A percentile compares a stretch with the other conserved stretches of the same genome.
Conservation (phyloP, 768 basidiomycete genomes). For the Russula dissimulans region DNA sequence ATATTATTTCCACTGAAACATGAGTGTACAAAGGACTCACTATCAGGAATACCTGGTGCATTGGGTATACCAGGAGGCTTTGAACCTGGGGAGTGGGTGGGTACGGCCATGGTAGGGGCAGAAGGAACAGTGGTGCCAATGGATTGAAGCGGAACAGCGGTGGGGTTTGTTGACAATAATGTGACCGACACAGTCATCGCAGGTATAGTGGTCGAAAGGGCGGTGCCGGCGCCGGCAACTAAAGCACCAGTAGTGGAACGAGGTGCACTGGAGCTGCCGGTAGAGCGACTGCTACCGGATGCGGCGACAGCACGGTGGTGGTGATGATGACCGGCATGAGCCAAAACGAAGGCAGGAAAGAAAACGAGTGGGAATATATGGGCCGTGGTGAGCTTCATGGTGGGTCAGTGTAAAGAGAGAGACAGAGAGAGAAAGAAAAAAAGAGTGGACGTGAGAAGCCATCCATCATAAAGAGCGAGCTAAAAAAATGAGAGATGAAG, state of each 20-base stretch:
- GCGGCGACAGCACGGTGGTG: slow-evolving; percentile 21
- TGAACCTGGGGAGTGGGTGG: slow-evolving; percentile 40
- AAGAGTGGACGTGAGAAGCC: background rate
- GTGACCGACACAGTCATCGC: slow-evolving; percentile 32
- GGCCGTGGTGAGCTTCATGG: slow-evolving; percentile 26
- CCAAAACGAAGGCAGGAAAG: slow-evolving; percentile 36
- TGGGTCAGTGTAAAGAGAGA: background rate
- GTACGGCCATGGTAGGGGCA: slow-evolving; percentile 37
- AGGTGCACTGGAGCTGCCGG: slow-evolving; percentile 2
- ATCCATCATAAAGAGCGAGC: background rate
- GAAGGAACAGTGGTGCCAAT: slow-evolving; percentile 39
- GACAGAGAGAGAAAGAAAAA: slow-evolving; percentile 10
- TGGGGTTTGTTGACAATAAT: slow-evolving; percentile 45
- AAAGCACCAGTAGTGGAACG: background rate
- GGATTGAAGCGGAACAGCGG: slow-evolving; percentile 45
- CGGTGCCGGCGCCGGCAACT: too few relatives aligned
- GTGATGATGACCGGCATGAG: slow-evolving; percentile 24
- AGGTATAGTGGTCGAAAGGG: slow-evolving; percentile 11
- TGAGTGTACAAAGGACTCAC: slow-evolving; percentile 19
- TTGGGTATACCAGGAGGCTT: slow-evolving; percentile 29
- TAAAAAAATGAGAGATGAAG: background rate
- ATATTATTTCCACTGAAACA: background rate
- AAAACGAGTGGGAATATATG: slow-evolving; percentile 25
- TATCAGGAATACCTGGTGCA: slow-evolving; percentile 29
- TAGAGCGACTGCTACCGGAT: too few relatives aligned